Evolutionary conservation across 352 stramenopile genomes (phyloP).

Genomic region (Globisporangium megalacanthum): DNA sequence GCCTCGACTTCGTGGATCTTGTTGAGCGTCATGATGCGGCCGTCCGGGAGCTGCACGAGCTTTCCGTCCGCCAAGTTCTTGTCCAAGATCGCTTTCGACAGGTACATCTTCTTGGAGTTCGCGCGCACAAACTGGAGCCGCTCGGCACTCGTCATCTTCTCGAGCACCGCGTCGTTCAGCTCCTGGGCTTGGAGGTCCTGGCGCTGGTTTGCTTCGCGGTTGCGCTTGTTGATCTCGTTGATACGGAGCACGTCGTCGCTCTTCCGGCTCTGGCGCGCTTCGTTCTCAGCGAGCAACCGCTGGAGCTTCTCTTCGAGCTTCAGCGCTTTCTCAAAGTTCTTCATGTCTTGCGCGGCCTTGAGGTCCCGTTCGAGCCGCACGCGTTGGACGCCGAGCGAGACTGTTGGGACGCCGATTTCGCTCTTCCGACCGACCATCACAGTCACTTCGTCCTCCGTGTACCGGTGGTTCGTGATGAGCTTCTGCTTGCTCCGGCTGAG

Average conservation of each 20-base stretch:
- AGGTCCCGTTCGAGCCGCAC: constrained; percentile 79
- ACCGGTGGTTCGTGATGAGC: constrained; percentile 68
- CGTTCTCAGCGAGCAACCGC: constrained; percentile 57
- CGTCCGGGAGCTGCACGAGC: constrained; percentile 61
- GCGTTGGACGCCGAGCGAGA: constrained; percentile 70
- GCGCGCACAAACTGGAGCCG: constrained; percentile 79
- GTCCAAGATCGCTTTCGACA: constrained; percentile 78
- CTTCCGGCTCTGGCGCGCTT: constrained; percentile 65
- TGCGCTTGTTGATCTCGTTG: constrained; percentile 82
- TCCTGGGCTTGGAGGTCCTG: constrained; percentile 73
- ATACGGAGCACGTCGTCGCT: constrained; percentile 79
- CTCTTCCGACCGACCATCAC: constrained; percentile 77
- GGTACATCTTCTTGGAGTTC: constrained; percentile 82
- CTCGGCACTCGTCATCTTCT: constrained; percentile 81
- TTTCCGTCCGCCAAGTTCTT: constrained; percentile 76
- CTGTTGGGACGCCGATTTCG: constrained; percentile 48
- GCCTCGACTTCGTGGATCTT: constrained; percentile 81
- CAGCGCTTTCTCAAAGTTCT: constrained; percentile 84
- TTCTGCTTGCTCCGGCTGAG: constrained; percentile 55
- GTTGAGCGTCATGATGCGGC: constrained; percentile 81
- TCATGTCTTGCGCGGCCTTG: constrained; percentile 74
- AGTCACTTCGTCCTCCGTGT: constrained; percentile 75
- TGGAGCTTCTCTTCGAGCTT: constrained; percentile 64
- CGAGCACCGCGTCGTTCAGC: constrained; percentile 66
- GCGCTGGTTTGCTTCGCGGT: constrained; percentile 75